Evolutionary conservation across 2,329 filamentous ascomycete genomes (phyloP).

Genomic region (Fusarium chuoi): DNA sequence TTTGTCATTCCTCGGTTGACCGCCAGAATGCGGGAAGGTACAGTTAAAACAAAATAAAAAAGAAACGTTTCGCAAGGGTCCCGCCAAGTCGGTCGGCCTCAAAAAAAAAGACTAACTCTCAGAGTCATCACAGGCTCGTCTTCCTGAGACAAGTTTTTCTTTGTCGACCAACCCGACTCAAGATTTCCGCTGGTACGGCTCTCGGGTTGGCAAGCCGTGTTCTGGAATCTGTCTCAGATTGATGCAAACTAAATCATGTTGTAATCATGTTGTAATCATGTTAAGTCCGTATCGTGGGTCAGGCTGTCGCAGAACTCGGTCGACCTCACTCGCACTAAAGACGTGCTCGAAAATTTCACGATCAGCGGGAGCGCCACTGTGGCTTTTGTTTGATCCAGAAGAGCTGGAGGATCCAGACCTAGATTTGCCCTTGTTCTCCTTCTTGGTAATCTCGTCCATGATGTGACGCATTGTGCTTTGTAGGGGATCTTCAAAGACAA

Average conservation of each 20-base stretch:
- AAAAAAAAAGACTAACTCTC: constrained; percentile 19
- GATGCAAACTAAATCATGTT: constrained; percentile 40
- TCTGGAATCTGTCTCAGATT: constrained; percentile 16
- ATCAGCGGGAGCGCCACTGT: constrained; percentile 53
- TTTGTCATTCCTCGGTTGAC: constrained; percentile 28
- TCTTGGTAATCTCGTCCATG: constrained; percentile 65
- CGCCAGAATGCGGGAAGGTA: constrained; percentile 31
- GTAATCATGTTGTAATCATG: constrained; percentile 61
- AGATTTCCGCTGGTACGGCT: constrained; percentile 5
- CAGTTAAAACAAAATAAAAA: constrained; percentile 28
- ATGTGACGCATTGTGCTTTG: constrained; percentile 66
- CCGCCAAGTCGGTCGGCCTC: constrained; percentile 33
- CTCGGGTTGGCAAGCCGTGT: neutral
- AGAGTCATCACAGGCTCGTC: constrained; percentile 16
- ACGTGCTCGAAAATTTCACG: constrained; percentile 64
- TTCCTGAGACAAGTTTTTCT: constrained; percentile 13
- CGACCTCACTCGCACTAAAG: constrained; percentile 62
- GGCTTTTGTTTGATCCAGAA: constrained; percentile 45
- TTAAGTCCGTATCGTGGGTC: constrained; percentile 66
- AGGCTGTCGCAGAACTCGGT: constrained; percentile 59
- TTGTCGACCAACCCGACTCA: constrained; percentile 17
- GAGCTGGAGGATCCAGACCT: constrained; percentile 44
- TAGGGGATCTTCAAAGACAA: constrained; percentile 69
- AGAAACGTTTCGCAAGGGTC: constrained; percentile 36
- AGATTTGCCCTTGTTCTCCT: constrained; percentile 54